Conservation (phyloP, 495 filamentous ascomycete genomes). For the Xylaria castorea region DNA sequence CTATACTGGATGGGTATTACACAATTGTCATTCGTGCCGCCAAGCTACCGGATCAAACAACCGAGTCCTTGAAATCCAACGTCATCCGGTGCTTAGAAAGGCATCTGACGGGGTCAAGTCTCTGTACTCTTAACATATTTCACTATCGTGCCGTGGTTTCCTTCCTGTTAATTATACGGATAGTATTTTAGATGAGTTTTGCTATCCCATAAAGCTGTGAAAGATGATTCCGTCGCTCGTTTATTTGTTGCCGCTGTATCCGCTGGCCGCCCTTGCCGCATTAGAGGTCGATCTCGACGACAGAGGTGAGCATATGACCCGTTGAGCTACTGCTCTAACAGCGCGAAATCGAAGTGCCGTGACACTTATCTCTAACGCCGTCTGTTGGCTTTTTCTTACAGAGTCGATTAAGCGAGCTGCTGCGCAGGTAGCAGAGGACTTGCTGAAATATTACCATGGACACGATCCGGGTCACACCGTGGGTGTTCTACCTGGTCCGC, state of each 20-base stretch:
- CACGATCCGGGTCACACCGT: conserved; percentile 65
- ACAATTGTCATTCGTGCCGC: neutral
- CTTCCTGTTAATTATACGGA: neutral
- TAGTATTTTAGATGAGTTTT: neutral
- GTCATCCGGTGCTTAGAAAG: conserved; percentile 11
- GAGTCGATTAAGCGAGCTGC: conserved; percentile 64
- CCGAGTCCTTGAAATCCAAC: conserved; percentile 18
- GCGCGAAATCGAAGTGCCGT: neutral
- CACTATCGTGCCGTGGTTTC: neutral
- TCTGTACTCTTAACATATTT: neutral
- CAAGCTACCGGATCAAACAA: neutral
- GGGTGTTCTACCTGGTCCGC: conserved; percentile 67
- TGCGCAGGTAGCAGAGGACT: conserved; percentile 64
- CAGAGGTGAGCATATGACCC: conserved; percentile 30
- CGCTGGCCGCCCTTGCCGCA: conserved; percentile 36
- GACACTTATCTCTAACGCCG: neutral
- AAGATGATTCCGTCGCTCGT: conserved; percentile 29
- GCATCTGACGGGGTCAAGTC: conserved; percentile 10
- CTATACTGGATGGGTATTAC: neutral
- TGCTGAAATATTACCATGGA: conserved; percentile 71
- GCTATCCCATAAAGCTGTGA: conserved; percentile 13
- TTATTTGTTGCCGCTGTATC: conserved; percentile 35
- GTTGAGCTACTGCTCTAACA: neutral
- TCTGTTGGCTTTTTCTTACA: conserved; percentile 31
- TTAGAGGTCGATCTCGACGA: conserved; percentile 39